A percentile compares a stretch with the other conserved stretches of the same genome.
Evolutionary conservation across 805 yeast species (phyloP).

Genomic region (Metschnikowia rubicola): DNA sequence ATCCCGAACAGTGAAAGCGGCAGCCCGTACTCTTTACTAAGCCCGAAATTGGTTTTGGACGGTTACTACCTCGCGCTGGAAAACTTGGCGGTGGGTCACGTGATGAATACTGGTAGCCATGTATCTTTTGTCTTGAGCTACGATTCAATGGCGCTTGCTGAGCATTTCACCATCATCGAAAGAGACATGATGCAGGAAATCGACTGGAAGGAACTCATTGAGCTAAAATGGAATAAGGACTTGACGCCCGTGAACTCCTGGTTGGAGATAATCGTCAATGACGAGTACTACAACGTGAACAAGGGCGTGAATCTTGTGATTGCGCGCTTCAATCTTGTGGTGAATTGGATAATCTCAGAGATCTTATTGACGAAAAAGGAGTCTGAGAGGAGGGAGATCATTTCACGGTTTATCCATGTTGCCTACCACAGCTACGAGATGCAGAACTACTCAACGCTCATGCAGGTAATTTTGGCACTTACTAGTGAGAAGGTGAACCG

Average conservation of each 20-base stretch:
- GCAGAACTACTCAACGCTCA: constrained; percentile 83
- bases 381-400: constrained; percentile 61
- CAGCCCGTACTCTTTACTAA: constrained; percentile 11
- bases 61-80: constrained; percentile 30
- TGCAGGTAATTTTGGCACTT: constrained; percentile 83
- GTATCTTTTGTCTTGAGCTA: constrained; percentile 78
- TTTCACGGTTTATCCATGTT: constrained; percentile 84
- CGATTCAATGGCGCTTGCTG: constrained; percentile 63
- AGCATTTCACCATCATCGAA: constrained; percentile 85
- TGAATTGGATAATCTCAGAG: constrained; percentile 90
- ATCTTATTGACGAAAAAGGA: constrained; percentile 64
- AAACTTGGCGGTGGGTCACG: constrained; percentile 36
- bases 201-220: constrained; percentile 88
- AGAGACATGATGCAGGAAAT: constrained; percentile 77
- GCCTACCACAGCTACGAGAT: constrained; percentile 68
- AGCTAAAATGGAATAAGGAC: constrained; percentile 67
- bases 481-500: constrained; percentile 60
- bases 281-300: constrained; percentile 41
- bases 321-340: constrained; percentile 81
- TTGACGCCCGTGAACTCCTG: constrained; percentile 74
- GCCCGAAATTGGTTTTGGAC: constrained; percentile 34
- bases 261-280: constrained; percentile 68
- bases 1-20: constrained; percentile 10
- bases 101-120: constrained; percentile 53
- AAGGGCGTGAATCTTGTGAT: constrained; percentile 82